phyloP scores from a whole-genome alignment of 768 basidiomycete genomes.

The Suillus americanus region DNA sequence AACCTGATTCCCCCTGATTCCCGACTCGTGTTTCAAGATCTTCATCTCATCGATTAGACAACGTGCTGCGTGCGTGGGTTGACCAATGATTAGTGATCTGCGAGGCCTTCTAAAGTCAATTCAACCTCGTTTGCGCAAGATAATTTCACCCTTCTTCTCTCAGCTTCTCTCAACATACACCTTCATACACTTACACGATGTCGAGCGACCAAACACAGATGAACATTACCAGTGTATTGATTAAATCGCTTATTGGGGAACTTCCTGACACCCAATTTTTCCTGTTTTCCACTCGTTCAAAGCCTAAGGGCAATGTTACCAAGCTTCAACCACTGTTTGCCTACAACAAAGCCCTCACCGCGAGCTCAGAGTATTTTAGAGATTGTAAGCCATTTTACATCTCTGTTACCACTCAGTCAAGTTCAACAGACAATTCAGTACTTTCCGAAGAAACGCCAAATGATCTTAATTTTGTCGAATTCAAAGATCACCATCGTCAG shows the following conservation, averaged over 20 bases:
- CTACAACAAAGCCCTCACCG: conserved; percentile 12
- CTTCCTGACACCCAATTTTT: conserved; percentile 21
- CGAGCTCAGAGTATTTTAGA: conserved; percentile 16
- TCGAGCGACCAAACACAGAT: conserved; percentile 5
- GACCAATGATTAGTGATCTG: not conserved
- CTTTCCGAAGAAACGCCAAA: not conserved
- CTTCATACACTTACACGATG: not conserved
- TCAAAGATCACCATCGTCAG: not conserved
- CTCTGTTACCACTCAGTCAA: not conserved
- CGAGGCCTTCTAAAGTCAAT: not conserved
- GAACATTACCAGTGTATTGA: not conserved
- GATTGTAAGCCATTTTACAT: conserved; percentile 11
- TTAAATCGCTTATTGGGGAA: conserved; percentile 10
- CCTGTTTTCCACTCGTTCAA: conserved; percentile 17
- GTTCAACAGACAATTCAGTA: not conserved
- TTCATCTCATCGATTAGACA: not conserved
- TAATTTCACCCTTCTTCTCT: not conserved
- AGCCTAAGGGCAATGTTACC: conserved; percentile 1
- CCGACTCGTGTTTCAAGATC: not conserved
- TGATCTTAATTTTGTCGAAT: conserved; percentile 7
- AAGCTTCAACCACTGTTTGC: conserved; percentile 14
- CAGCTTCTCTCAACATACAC: not conserved
- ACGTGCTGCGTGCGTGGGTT: not conserved
- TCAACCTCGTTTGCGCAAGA: not conserved
- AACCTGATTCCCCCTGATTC: not conserved